Evolutionary conservation across 2,329 filamentous ascomycete genomes (phyloP), one percentile per base, ranked within the genome.

Genomic region (Sordariomycetes sp.): DNA sequence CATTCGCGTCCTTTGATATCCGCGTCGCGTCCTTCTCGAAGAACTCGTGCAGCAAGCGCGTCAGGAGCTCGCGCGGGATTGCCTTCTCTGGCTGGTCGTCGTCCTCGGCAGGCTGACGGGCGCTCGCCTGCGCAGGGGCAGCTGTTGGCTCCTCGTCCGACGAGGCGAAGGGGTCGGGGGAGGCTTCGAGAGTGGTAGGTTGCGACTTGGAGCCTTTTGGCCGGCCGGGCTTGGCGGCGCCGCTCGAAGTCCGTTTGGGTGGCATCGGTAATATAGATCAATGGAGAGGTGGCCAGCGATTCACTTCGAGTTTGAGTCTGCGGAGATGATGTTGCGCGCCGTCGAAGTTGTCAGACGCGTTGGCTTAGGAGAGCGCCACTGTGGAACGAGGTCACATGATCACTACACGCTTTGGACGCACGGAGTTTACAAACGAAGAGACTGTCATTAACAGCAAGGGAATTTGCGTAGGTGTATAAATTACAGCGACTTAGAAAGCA

Each of bases 1-100:
- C 70, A 53, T 88, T 85, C 4, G 86, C 86, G 49, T 87, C 83
- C 46, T 75, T 79, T 7, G 79, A 79, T 43, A 94, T 78, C 44
- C 81, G 70, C 17, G 82, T 88, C 36, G 72, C 70, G 32, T 82
- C 72, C 39, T 72, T 69, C 46, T 81, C 68, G 50, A 95, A 94
- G 52, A 83, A 77, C 46, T 88, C 77, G 52, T 93, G 81, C 21
- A 95, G 64, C 4, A 95, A 62, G 23, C 78, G 73, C 8, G 83
- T 82, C 26, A 95, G 60, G 1, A 96, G 66, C 28, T 85, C 78
- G 4, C 73, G 66, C 0, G 87, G 84, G 19, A 95, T 82, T 32
- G 61, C 60, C 41, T 63, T 61, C 20, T 55, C 52, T 7, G 59
- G 49, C 9, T 58, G 18, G n/a, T 30, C 28, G 12, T 30, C 19